Percentiles rank a stretch among this genome's conserved stretches.
phyloP scores from a whole-genome alignment of 371 early-diverging fungal genomes.

The Basidiobolus heterosporus region DNA sequence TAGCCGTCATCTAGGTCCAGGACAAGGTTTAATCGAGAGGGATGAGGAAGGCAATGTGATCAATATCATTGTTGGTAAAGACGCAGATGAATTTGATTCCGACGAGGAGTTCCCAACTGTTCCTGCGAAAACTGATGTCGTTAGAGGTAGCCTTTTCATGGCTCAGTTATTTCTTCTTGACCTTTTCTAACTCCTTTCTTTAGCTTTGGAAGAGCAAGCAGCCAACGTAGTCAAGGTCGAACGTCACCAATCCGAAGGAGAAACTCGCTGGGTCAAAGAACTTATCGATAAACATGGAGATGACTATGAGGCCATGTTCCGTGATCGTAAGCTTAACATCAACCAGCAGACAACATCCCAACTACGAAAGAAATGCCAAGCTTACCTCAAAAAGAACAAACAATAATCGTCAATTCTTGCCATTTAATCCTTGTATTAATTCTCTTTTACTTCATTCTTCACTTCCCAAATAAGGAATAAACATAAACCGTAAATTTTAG shows the following conservation, averaged over 20 bases:
- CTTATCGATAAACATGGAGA: constrained; percentile 62
- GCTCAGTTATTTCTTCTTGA: not conserved
- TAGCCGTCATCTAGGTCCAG: constrained; percentile 33
- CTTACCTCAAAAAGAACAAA: constrained; percentile 3
- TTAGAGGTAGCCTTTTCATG: constrained; percentile 21
- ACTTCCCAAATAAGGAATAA: no score
- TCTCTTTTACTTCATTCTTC: no score
- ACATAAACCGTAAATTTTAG: no score
- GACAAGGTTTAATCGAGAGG: constrained; percentile 63
- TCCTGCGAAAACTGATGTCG: constrained; percentile 45
- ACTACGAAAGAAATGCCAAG: constrained; percentile 36
- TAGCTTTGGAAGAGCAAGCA: constrained; percentile 37
- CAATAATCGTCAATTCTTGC: not conserved
- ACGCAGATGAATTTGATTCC: constrained; percentile 20
- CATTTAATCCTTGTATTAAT: no score
- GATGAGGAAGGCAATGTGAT: constrained; percentile 67
- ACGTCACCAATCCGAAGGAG: constrained; percentile 43
- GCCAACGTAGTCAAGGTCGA: constrained; percentile 25
- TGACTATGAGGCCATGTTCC: constrained; percentile 72
- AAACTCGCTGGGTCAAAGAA: constrained; percentile 36
- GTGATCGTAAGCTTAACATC: constrained; percentile 66
- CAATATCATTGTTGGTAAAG: constrained; percentile 48
- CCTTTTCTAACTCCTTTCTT: constrained; percentile 10
- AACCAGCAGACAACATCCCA: constrained; percentile 68
- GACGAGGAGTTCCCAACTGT: constrained; percentile 27